Conservation (phyloP, 179 eudicot species). For the Corrigiola litoralis region DNA sequence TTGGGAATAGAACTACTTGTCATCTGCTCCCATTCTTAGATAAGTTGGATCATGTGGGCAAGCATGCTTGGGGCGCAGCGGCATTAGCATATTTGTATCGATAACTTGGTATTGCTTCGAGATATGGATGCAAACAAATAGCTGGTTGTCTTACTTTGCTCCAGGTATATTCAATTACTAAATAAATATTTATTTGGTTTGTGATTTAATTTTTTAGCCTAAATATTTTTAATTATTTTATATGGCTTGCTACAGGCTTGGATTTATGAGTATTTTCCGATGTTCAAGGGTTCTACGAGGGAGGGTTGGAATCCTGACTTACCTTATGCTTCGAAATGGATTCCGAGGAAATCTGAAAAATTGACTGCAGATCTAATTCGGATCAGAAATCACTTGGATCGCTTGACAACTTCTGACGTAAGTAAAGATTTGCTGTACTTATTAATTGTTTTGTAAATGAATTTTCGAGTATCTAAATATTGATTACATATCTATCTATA, state of each 20-base stretch:
- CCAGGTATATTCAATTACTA: background rate
- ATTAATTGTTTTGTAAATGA: too few relatives aligned
- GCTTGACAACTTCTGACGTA: background rate
- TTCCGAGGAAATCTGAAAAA: background rate
- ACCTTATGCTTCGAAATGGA: background rate
- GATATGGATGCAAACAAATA: background rate
- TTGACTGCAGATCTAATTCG: background rate
- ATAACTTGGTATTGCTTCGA: background rate
- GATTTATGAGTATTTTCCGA: background rate
- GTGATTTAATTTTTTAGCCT: too few relatives aligned
- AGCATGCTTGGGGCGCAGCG: constrained; percentile 1
- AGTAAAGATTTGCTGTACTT: too few relatives aligned
- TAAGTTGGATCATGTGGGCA: background rate
- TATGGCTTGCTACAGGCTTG: too few relatives aligned
- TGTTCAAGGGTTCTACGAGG: background rate
- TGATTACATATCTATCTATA: too few relatives aligned
- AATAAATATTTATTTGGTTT: too few relatives aligned
- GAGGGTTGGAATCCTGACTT: background rate
- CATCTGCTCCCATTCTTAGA: background rate
- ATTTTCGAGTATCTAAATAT: too few relatives aligned
- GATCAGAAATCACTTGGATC: background rate
- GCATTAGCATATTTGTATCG: background rate
- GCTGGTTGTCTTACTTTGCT: background rate
- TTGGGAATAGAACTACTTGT: background rate
- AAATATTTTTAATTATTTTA: too few relatives aligned